Conservation (phyloP, 805 yeast species). For the Sungouiella thailandica region DNA sequence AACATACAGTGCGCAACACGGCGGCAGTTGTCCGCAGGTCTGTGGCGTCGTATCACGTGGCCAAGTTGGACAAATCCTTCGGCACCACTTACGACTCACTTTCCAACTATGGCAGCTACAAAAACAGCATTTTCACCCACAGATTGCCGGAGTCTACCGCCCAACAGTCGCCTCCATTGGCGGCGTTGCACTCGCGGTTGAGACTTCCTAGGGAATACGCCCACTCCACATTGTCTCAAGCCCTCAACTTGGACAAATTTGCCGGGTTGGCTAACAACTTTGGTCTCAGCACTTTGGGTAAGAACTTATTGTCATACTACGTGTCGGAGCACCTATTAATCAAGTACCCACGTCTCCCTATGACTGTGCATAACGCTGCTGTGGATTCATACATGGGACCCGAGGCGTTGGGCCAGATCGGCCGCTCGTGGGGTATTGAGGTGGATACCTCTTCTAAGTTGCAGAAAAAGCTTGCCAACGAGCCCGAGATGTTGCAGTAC, state of each 20-base stretch:
- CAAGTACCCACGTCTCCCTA: constrained; percentile 87
- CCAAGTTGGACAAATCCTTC: constrained; percentile 20
- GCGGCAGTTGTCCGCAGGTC: not conserved
- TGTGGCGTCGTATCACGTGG: constrained; percentile 17
- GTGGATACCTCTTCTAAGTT: constrained; percentile 60
- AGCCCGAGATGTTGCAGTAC: constrained; percentile 58
- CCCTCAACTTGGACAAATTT: constrained; percentile 56
- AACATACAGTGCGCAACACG: not conserved
- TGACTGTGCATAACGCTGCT: constrained; percentile 68
- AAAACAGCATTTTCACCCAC: constrained; percentile 37
- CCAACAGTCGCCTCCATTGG: constrained; percentile 63
- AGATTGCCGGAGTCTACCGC: constrained; percentile 44
- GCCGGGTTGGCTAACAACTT: constrained; percentile 59
- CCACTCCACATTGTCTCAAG: constrained; percentile 69
- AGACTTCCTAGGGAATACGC: constrained; percentile 53
- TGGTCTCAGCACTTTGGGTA: constrained; percentile 81
- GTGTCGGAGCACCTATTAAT: constrained; percentile 68
- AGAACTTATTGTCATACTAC: constrained; percentile 67
- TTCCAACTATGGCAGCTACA: constrained; percentile 37
- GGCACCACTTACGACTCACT: constrained; percentile 28
- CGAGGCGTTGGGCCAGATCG: constrained; percentile 60
- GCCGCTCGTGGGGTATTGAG: constrained; percentile 85
- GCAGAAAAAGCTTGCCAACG: constrained; percentile 63
- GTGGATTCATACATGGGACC: constrained; percentile 72
- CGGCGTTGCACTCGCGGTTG: constrained; percentile 75